Base-by-base conservation (phyloP, 1,139 yeast genomes). In the Blastobotrys buckinghamii region DNA sequence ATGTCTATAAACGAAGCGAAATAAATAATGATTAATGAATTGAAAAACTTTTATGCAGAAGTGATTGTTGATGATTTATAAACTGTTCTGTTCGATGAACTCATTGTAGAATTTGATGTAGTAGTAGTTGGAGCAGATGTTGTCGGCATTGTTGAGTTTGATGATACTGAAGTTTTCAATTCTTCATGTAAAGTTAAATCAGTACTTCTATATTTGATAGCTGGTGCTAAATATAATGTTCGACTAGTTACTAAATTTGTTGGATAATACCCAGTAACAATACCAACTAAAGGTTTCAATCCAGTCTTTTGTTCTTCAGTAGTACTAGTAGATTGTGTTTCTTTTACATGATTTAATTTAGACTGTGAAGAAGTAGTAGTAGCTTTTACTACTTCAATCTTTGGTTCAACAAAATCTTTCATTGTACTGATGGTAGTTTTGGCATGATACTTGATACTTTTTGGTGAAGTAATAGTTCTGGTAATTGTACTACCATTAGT, bases 221-320 rank as follows among this genome's bases (percentile, higher is more conserved):
- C 42, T 22, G 42, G 42, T 5, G 16, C 20, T 12, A 5, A 19
- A 16, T 39, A 39, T 33, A 22, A 10, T 13, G 45, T n/a, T 34
- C 35, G 27, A 2, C 16, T 19, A 13, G 45, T 22, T 16, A 42
- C 15, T 13, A 42, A 12, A 17, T 27, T n/a, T n/a, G 34, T 42
- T 1, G 45, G 45, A 24, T 42, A 42, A 17, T 10, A 5, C 24
- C 45, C 45, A 10, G 4, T n/a, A 24, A 39, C 42, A 6, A 19
- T 30, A 4, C 20, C 42, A 13, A 16, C 39, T 9, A 13, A 8
- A 17, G 39, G 39, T 17, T 22, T 36, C n/a, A 36, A 15, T 36
- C 24, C 24, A 33, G n/a, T n/a, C n/a, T 6, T 33, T 15, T 15
- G 37, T 33, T 17, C 16, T 17, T 33, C n/a, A n/a, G n/a, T n/a